Conservation (phyloP, 2,329 filamentous ascomycete genomes). For the Ilyonectria mors-panacis region DNA sequence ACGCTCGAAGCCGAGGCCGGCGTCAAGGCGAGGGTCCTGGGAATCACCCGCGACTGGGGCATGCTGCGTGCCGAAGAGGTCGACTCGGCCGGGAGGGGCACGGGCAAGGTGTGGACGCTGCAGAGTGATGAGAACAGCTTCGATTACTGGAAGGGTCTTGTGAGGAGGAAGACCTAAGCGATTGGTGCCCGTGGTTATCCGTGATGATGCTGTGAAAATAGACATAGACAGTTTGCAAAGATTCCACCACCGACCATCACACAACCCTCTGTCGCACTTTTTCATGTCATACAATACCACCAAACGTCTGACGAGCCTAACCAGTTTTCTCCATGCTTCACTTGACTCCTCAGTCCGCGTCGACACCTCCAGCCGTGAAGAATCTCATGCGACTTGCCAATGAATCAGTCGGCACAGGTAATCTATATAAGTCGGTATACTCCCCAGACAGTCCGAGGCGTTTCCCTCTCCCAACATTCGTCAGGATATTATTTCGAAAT, state of each 20-base stretch:
- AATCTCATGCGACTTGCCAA: neutral
- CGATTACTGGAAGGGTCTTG: conserved; percentile 92
- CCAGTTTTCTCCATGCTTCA: neutral
- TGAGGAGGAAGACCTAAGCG: conserved; percentile 80
- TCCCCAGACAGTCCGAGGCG: neutral
- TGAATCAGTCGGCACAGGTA: neutral
- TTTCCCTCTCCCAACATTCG: no score
- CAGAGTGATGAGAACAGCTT: conserved; percentile 99
- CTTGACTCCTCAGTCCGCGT: no score
- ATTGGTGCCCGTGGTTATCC: neutral
- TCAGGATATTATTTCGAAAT: neutral
- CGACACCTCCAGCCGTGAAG: neutral
- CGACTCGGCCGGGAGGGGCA: conserved; percentile 78
- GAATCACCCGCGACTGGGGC: conserved; percentile 94
- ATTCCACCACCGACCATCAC: neutral
- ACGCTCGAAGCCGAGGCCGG: conserved; percentile 87
- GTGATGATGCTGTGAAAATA: neutral
- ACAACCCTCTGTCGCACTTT: neutral
- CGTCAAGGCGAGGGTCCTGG: conserved; percentile 81
- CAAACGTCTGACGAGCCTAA: neutral
- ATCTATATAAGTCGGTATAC: neutral
- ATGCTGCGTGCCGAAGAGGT: conserved; percentile 88
- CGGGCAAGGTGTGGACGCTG: conserved; percentile 84
- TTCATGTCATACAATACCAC: neutral
- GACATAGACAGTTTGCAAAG: neutral